These are phyloP conservation scores for Trichoderma oligosporum DNA, from an alignment of 2,329 filamentous ascomycete genomes.

Conservation along the genomic window DNA sequence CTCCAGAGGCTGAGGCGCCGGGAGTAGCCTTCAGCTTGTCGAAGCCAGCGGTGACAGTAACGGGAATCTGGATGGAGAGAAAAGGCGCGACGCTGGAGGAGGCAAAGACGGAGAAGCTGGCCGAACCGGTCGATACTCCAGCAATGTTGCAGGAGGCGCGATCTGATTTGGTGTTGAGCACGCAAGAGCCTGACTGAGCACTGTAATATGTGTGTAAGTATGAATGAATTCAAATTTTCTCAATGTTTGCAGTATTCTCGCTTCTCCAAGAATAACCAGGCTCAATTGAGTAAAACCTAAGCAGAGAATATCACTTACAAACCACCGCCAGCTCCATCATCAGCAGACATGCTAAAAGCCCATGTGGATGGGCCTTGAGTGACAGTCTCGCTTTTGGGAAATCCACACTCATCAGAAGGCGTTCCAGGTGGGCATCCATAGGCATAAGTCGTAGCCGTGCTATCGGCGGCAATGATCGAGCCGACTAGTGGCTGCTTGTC, in stretches of 20 bases:
- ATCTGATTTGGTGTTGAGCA: constrained; percentile 27
- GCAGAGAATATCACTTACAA: not conserved
- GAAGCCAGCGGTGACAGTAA: constrained; percentile 38
- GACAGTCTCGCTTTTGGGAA: constrained; percentile 22
- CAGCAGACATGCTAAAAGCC: not conserved
- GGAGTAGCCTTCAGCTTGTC: constrained; percentile 32
- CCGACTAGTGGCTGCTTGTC: constrained; percentile 24
- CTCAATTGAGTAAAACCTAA: not conserved
- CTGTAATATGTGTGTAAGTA: constrained; percentile 19
- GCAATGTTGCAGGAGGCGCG: constrained; percentile 26
- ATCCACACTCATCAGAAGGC: not conserved
- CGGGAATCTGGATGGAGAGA: constrained; percentile 27
- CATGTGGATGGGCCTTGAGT: constrained; percentile 31
- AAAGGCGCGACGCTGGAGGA: constrained; percentile 19
- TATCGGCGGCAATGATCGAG: constrained; percentile 10
- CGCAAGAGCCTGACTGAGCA: constrained; percentile 25
- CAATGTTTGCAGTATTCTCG: no score
- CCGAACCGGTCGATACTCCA: not conserved
- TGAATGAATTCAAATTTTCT: no score
- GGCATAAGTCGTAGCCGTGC: constrained; percentile 30
- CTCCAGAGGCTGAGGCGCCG: constrained; percentile 13
- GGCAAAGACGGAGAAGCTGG: not conserved
- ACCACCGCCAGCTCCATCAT: not conserved
- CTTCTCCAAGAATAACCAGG: no score
- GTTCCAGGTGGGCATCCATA: constrained; percentile 26